Conservation (phyloP, 1,284 basidiomycete species). For the Trametes pubescens region DNA sequence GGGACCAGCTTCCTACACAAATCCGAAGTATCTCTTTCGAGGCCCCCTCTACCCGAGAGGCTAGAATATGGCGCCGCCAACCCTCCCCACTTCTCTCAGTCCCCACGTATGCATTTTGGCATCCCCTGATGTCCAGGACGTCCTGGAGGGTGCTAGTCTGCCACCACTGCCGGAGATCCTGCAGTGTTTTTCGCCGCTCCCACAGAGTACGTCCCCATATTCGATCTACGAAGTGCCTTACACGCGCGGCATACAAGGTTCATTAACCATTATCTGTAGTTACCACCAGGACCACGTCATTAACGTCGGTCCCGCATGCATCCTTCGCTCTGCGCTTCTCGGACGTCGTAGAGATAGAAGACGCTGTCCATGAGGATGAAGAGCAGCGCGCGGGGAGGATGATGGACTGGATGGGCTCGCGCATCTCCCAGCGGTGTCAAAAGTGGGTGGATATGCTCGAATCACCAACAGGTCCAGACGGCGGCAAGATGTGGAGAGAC, state of each 20-base stretch:
- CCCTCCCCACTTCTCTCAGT: slow-evolving; percentile 74
- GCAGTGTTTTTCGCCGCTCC: slow-evolving; percentile 84
- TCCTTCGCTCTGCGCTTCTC: slow-evolving; percentile 81
- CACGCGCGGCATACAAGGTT: not conserved
- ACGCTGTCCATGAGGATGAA: slow-evolving; percentile 76
- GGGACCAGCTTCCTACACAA: not conserved
- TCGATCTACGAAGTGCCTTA: not conserved
- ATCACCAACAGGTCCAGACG: slow-evolving; percentile 29
- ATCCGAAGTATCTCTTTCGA: slow-evolving; percentile 2
- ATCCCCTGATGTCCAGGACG: slow-evolving; percentile 70
- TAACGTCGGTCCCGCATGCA: slow-evolving; percentile 72
- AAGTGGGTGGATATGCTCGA: slow-evolving; percentile 69
- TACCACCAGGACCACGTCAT: slow-evolving; percentile 75
- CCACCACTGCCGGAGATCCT: slow-evolving; percentile 75
- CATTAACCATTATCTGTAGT: slow-evolving; percentile 52
- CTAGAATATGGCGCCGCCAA: slow-evolving; percentile 42
- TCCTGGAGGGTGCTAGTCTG: slow-evolving; percentile 63
- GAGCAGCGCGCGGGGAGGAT: slow-evolving; percentile 76
- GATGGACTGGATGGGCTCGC: slow-evolving; percentile 82
- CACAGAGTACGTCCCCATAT: slow-evolving; percentile 63
- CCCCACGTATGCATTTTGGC: slow-evolving; percentile 79
- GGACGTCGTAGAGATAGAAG: slow-evolving; percentile 71
- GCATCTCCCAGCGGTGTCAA: slow-evolving; percentile 65
- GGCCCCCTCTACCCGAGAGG: slow-evolving; percentile 4
- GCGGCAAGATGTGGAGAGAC: slow-evolving; percentile 42